These are phyloP conservation scores for Craspedostauros australis DNA, from an alignment of 108 stramenopile genomes.

Conservation along the genomic window DNA sequence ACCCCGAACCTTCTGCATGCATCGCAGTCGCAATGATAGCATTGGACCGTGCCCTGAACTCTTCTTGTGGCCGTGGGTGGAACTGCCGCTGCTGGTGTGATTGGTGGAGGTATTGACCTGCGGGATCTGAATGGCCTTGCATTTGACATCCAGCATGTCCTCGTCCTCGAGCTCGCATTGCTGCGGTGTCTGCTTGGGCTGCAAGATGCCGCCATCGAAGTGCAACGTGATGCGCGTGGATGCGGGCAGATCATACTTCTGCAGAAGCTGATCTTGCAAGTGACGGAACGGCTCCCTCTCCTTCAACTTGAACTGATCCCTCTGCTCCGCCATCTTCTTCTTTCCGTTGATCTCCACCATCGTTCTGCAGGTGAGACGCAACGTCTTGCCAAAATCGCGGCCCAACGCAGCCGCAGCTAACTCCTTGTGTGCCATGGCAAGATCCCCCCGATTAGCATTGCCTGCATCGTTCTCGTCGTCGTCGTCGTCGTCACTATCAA, in stretches of 20 bases:
- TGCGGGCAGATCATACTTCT: conserved; percentile 12
- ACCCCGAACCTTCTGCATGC: no score
- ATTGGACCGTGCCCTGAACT: no score
- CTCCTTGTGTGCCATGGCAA: neutral
- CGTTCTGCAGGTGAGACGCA: conserved; percentile 5
- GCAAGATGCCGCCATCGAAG: conserved; percentile 50
- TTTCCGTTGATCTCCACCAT: conserved; percentile 5
- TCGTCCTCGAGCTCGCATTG: conserved; percentile 70
- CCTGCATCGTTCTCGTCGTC: neutral
- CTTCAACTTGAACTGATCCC: conserved; percentile 7
- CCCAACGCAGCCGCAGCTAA: neutral
- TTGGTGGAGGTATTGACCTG: conserved; percentile 10
- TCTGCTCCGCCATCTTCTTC: neutral
- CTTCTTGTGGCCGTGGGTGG: no score
- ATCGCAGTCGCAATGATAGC: no score
- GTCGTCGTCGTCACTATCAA: neutral
- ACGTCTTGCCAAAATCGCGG: conserved; percentile 1
- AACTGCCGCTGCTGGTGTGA: no score
- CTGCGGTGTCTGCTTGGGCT: conserved; percentile 34
- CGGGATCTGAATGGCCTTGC: neutral
- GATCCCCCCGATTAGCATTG: neutral
- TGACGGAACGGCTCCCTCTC: conserved; percentile 20
- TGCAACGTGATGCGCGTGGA: conserved; percentile 7
- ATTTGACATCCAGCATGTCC: conserved; percentile 50
- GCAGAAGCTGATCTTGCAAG: conserved; percentile 12